phyloP scores from a whole-genome alignment of 2,329 filamentous ascomycete species.

The Bisporella sp. region DNA sequence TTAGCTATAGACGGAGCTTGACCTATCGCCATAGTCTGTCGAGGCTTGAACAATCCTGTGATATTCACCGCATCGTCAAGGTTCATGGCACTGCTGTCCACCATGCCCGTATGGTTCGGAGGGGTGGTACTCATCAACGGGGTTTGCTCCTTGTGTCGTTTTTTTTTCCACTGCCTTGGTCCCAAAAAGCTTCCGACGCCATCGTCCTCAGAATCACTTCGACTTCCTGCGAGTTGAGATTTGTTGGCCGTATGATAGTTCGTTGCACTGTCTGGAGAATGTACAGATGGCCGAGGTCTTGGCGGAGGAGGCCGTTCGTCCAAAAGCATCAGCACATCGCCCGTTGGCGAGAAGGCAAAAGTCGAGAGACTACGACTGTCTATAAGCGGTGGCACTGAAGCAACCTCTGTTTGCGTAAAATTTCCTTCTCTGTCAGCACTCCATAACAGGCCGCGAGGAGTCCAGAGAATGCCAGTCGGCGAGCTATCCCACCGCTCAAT shows the following conservation, averaged over 20 bases:
- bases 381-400: constrained; percentile 55
- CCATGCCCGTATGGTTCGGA: constrained; percentile 29
- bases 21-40: constrained; percentile 57
- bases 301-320: constrained; percentile 46
- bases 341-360: constrained; percentile 51
- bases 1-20: constrained; percentile 45
- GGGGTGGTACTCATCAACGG: constrained; percentile 47
- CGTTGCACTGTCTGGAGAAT: constrained; percentile 17
- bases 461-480: constrained; percentile 54
- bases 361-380: constrained; percentile 56
- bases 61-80: constrained; percentile 52
- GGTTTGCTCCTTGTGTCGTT: constrained; percentile 35
- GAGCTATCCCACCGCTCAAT: constrained; percentile 53
- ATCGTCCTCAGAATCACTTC: constrained; percentile 60
- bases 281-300: constrained; percentile 33
- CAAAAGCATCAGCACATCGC: constrained; percentile 54
- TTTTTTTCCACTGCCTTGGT: constrained; percentile 33
- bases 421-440: constrained; percentile 54
- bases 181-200: constrained; percentile 53
- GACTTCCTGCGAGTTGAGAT: constrained; percentile 47
- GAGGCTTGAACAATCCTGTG: constrained; percentile 49
- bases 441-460: constrained; percentile 57
- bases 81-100: constrained; percentile 38
- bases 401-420: constrained; percentile 59
- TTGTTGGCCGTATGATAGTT: constrained; percentile 35